Percentiles rank a stretch among this genome's conserved stretches.
These are phyloP conservation scores for Alnus glutinosa DNA, from an alignment of 306 rosid genomes.

Conservation along the genomic window DNA sequence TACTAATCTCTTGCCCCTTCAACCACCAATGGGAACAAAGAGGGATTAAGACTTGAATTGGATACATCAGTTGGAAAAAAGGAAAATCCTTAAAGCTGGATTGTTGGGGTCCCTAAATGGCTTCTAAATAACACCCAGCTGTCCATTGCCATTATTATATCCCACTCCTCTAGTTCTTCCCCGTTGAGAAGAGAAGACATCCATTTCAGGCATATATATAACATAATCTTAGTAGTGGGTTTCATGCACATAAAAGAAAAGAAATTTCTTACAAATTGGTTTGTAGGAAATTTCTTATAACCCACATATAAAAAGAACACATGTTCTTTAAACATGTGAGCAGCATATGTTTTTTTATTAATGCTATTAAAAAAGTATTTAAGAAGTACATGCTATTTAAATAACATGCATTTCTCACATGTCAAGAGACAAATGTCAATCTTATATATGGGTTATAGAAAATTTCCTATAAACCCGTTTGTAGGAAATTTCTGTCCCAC, in stretches of 20 bases:
- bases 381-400: no score
- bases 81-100: slow-evolving; percentile 17
- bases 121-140: slow-evolving; percentile 23
- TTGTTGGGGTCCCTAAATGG: slow-evolving; percentile 26
- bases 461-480: no score
- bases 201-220: slow-evolving; percentile 8
- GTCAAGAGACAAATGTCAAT: no score
- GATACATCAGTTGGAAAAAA: neutral
- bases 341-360: no score
- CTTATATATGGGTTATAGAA: no score
- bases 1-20: slow-evolving; percentile 32
- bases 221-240: slow-evolving; percentile 12
- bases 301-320: no score
- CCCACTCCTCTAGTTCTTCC: neutral
- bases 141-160: slow-evolving; percentile 13
- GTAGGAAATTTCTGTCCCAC: no score
- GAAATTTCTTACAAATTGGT: no score
- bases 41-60: slow-evolving; percentile 6
- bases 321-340: no score
- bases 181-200: slow-evolving; percentile 3
- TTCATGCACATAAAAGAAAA: slow-evolving; percentile 23
- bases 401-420: no score
- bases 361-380: no score
- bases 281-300: no score
- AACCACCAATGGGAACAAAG: slow-evolving; percentile 16